A percentile compares a stretch with the other conserved stretches of the same genome.
Evolutionary conservation across 2,329 filamentous ascomycete genomes (phyloP).

Genomic region (Aspergillus costaricaensis): DNA sequence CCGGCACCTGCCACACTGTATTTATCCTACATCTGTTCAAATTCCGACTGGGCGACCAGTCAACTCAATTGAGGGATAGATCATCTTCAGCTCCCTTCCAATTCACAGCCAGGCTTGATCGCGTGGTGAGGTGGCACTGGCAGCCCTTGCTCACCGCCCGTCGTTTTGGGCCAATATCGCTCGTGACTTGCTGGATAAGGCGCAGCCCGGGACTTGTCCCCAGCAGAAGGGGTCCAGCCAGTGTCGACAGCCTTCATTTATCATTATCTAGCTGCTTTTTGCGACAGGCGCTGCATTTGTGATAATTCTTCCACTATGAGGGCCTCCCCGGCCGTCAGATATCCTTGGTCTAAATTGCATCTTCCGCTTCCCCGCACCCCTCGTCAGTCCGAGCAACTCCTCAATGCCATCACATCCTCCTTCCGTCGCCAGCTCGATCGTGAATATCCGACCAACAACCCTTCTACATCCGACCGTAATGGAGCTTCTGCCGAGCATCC

Average conservation of each 20-base stretch:
- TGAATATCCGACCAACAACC: conserved; percentile 51
- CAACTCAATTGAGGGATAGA: neutral
- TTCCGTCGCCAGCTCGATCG: conserved; percentile 65
- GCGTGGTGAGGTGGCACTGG: conserved; percentile 14
- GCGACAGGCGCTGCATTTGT: neutral
- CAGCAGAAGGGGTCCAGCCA: neutral
- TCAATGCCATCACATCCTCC: conserved; percentile 62
- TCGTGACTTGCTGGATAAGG: conserved; percentile 1
- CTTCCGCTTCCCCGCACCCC: conserved; percentile 54
- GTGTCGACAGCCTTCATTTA: neutral
- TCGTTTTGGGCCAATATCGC: neutral
- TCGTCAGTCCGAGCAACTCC: conserved; percentile 60
- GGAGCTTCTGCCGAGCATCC: neutral
- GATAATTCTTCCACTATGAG: conserved; percentile 49
- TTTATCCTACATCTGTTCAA: neutral
- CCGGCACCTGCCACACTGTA: too few relatives aligned
- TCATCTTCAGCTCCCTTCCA: neutral
- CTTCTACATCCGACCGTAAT: conserved; percentile 18
- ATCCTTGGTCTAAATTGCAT: conserved; percentile 57
- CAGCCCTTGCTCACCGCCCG: conserved; percentile 21
- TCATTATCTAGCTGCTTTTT: conserved; percentile 7
- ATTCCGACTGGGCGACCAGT: neutral
- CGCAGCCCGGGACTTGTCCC: neutral
- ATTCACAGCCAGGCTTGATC: neutral
- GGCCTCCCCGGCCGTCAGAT: conserved; percentile 48